Percentiles rank a stretch among this genome's conserved stretches.
phyloP scores from a whole-genome alignment of 768 basidiomycete genomes.

The Pleurotus platypus region DNA sequence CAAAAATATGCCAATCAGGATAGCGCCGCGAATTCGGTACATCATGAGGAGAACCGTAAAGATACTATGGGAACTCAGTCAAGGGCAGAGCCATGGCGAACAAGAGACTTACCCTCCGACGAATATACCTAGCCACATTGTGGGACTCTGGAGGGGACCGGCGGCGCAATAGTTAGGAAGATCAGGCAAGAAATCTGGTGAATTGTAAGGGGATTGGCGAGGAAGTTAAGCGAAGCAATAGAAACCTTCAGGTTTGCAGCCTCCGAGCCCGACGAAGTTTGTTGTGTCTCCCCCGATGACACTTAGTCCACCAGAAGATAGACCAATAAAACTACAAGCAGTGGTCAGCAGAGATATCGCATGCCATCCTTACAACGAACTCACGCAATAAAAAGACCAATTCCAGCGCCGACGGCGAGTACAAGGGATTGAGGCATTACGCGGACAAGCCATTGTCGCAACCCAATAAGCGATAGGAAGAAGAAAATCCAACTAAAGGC shows the following conservation, averaged over 20 bases:
- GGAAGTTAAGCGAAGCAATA: not conserved
- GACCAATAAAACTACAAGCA: slow-evolving; percentile 60
- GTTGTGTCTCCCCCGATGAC: slow-evolving; percentile 72
- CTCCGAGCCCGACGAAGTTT: slow-evolving; percentile 74
- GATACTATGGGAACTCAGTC: slow-evolving; percentile 37
- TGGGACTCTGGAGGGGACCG: slow-evolving; percentile 68
- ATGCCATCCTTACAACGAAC: slow-evolving; percentile 19
- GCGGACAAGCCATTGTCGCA: slow-evolving; percentile 87
- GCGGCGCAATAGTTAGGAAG: slow-evolving; percentile 59
- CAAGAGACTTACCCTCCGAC: slow-evolving; percentile 60
- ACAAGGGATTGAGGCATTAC: slow-evolving; percentile 87
- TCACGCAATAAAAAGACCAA: slow-evolving; percentile 84
- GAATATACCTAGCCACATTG: slow-evolving; percentile 88
- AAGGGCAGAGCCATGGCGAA: not conserved
- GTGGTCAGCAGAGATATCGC: too few relatives aligned
- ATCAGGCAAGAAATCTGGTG: slow-evolving; percentile 37
- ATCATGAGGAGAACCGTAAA: slow-evolving; percentile 78
- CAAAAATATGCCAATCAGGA: slow-evolving; percentile 79
- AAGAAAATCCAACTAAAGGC: slow-evolving; percentile 73
- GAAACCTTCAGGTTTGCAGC: slow-evolving; percentile 56
- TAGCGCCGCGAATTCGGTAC: slow-evolving; percentile 80
- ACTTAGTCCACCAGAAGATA: slow-evolving; percentile 64
- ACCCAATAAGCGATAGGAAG: slow-evolving; percentile 71
- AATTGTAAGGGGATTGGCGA: not conserved
- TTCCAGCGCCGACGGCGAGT: slow-evolving; percentile 81